Base-by-base conservation (phyloP, 768 basidiomycete genomes). In the Tephrocybe sp. region DNA sequence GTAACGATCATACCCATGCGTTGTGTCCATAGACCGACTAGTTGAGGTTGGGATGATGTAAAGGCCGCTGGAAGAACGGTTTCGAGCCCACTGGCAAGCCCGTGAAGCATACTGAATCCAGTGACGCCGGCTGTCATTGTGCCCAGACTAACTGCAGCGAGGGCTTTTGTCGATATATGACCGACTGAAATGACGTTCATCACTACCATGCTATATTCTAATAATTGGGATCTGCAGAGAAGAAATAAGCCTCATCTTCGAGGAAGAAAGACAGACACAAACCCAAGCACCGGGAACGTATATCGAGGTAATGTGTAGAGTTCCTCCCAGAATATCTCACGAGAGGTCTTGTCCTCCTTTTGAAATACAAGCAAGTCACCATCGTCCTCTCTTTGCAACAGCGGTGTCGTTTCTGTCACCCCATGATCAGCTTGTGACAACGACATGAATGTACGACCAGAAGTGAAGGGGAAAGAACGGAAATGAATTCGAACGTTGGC, bases 11-110 rank as follows among this genome's bases (percentile, higher is more conserved):
- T 24, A 76, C 51, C 65, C 81, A 84, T 84, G 55, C 87, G 71
- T 59, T 86, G 84, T n/a, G 82, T 65, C 87, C 86, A 88, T 10
- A 88, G 65, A 17, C 86, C 87, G 4, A 51, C 37, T 14, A 51
- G 20, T 24, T 51, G 26, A 2, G 44, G 50, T 8, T 45, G 25
- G 3, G 50, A 86, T 1, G 85, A 86, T 4, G 88, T 86, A 84
- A 80, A 90, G 15, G 88, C 87, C 33, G 85, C 78, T 0, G 89
- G 88, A 23, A 89, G 77, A 49, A 90, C 77, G 0, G 87, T 86
- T 63, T 90, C 88, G 11, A 90, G 74, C 4, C 84, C 76, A 21
- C 82, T 80, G 4, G 76, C 71, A 32, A 88, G 73, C 17, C 85
- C 84, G 40, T 79, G 78, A 1, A 85, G 60, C 39, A 86, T 78